Percentiles rank a stretch among this genome's conserved stretches.
Evolutionary conservation across 495 filamentous ascomycete genomes (phyloP).

Genomic region (Hypoxylon subgilvum): DNA sequence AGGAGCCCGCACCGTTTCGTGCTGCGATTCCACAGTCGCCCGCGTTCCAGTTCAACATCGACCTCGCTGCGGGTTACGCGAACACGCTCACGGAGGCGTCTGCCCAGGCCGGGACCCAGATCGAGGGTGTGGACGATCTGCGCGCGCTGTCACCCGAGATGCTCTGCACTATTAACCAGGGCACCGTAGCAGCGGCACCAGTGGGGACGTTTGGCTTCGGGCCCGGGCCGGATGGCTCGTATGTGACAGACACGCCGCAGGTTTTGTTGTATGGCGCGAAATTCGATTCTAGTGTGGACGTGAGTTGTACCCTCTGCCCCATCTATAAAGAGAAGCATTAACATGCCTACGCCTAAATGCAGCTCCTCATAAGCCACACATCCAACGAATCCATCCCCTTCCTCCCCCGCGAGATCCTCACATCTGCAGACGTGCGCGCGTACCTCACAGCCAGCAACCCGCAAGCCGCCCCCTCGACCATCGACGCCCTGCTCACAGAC

Average conservation of each 20-base stretch:
- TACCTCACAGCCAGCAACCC: slow-evolving; percentile 22
- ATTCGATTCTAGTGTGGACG: slow-evolving; percentile 58
- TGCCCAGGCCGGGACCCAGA: background rate
- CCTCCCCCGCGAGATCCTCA: slow-evolving; percentile 39
- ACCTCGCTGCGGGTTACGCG: slow-evolving; percentile 22
- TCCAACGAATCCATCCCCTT: slow-evolving; percentile 39
- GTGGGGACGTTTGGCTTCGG: slow-evolving; percentile 63
- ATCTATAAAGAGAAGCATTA: slow-evolving; percentile 16
- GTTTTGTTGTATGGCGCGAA: slow-evolving; percentile 62
- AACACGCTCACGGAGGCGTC: slow-evolving; percentile 20
- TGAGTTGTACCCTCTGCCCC: slow-evolving; percentile 50
- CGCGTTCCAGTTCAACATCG: slow-evolving; percentile 31
- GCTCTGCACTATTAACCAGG: slow-evolving; percentile 59
- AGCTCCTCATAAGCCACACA: slow-evolving; percentile 28
- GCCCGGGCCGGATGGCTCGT: slow-evolving; percentile 64
- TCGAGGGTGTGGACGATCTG: slow-evolving; percentile 57
- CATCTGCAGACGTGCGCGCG: slow-evolving; percentile 43
- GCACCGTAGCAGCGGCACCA: slow-evolving; percentile 49
- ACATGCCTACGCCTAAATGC: background rate
- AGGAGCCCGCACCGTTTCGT: slow-evolving; percentile 30
- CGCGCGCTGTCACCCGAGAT: slow-evolving; percentile 53
- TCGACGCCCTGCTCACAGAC: slow-evolving; percentile 24
- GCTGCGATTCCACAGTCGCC: slow-evolving; percentile 41
- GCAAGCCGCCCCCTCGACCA: slow-evolving; percentile 3
- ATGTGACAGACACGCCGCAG: slow-evolving; percentile 62